Evolutionary conservation across 2,329 filamentous ascomycete genomes (phyloP).

Genomic region (Arachnopeziza araneosa): DNA sequence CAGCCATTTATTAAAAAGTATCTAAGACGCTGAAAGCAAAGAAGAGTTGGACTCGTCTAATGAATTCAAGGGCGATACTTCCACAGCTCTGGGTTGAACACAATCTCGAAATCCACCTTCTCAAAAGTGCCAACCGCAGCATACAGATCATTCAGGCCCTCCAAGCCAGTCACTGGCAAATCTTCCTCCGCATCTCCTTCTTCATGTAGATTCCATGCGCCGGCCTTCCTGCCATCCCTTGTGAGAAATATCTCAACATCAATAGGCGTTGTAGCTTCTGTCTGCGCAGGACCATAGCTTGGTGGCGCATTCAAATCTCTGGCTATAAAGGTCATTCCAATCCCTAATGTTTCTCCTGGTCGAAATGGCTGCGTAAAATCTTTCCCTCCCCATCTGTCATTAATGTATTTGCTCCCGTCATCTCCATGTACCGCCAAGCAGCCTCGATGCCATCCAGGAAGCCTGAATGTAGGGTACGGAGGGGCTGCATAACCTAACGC

Average conservation of each 20-base stretch:
- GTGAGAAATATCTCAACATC: conserved; percentile 65
- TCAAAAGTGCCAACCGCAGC: conserved; percentile 68
- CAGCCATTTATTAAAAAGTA: too few species aligned
- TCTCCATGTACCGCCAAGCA: conserved; percentile 74
- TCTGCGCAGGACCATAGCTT: conserved; percentile 23
- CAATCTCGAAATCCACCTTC: conserved; percentile 60
- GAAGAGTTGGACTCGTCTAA: not conserved
- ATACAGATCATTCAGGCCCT: conserved; percentile 66
- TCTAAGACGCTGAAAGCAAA: too few species aligned
- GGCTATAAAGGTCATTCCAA: conserved; percentile 59
- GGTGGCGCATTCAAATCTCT: conserved; percentile 25
- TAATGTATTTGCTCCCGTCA: conserved; percentile 70
- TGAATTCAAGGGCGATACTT: conserved; percentile 36
- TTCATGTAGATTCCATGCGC: conserved; percentile 69
- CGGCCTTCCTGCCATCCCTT: conserved; percentile 52
- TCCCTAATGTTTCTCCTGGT: conserved; percentile 61
- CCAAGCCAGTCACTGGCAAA: conserved; percentile 58
- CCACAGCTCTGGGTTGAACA: conserved; percentile 57
- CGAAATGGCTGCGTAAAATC: conserved; percentile 60
- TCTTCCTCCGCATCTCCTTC: conserved; percentile 61
- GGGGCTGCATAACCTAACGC: conserved; percentile 67
- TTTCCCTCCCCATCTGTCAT: conserved; percentile 68
- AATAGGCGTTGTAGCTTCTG: conserved; percentile 27
- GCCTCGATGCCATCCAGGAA: conserved; percentile 77
- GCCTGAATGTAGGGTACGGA: conserved; percentile 70